Base-by-base conservation (phyloP, 345 rosid species). In the Clarkia xantiana region DNA sequence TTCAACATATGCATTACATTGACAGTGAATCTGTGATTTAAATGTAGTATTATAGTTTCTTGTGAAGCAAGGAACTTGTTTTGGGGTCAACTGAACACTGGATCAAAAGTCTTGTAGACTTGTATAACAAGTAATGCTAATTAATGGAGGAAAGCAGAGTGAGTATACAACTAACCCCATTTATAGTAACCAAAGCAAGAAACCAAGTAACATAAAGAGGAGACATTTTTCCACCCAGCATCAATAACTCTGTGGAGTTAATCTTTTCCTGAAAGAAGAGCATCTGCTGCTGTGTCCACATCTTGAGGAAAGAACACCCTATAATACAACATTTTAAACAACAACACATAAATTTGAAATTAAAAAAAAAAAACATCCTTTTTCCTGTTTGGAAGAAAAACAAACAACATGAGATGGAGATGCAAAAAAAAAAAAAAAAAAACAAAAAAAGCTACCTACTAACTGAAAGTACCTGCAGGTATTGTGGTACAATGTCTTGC, bases 291-390 rank as follows among this genome's bases (percentile, higher is more conserved):
- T 11, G 90, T 63, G 67, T 81, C 95, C 67, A 71, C 55, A 52
- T 91, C 98, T 2, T 80, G 87, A 56, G 93, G 96, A 76, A 86
- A 91, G 80, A 91, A 91, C 55, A 91, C 82, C 67, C 96, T 86
- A 76, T 77, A 29, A 29, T 5, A 29, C 36, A 29, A 29, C 36
- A 29, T 29, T 29, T 7, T 29, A 29, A 29, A 29, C 36, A 29
- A 29, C 5, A 29, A 68, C 19, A 47, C 57, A 10, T n/a, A 36
- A 44, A 44, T 14, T 38, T 14, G 1, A 10, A 49, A 5, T 45
- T 46, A 6, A 9, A 52, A 49, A 42, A 15, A 23, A 34, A 15
- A 55, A 16, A 13, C 53, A 50, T 50, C 23, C 41, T 29, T 18
- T 47, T 7, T 50, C 44, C n/a, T 10, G 23, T 20, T 14, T 14